These are phyloP conservation scores for Basidiobolus meristosporus DNA, from an alignment of 371 early-diverging fungal species.

Conservation along the genomic window DNA sequence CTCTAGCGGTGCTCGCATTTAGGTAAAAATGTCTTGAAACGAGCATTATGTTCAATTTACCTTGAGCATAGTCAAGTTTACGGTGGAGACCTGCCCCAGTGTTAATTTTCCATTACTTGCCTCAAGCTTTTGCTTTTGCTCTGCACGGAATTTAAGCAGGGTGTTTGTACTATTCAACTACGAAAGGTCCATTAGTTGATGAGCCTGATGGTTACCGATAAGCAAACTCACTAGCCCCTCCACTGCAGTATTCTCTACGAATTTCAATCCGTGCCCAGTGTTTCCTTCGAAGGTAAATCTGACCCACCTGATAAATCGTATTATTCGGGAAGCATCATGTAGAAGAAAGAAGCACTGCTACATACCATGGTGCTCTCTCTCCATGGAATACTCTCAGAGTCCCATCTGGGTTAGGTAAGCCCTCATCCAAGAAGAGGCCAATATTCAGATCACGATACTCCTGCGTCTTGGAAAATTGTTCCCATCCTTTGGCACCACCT, in stretches of 20 bases:
- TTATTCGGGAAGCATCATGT: background rate
- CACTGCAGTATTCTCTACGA: constrained; percentile 39
- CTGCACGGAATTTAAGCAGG: constrained; percentile 15
- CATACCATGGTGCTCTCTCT: constrained; percentile 60
- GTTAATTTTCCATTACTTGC: constrained; percentile 15
- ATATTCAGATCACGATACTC: constrained; percentile 43
- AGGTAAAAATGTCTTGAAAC: no score
- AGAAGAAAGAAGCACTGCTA: constrained; percentile 3
- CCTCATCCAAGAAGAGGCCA: constrained; percentile 68
- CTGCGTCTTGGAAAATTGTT: constrained; percentile 23
- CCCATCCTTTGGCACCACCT: constrained; percentile 59
- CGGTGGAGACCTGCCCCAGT: constrained; percentile 58
- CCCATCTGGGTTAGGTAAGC: constrained; percentile 8
- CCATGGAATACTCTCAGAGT: constrained; percentile 52
- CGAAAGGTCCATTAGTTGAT: background rate
- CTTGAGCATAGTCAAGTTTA: constrained; percentile 49
- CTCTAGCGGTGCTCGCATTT: no score
- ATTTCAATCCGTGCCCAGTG: constrained; percentile 66
- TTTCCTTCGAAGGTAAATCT: constrained; percentile 24
- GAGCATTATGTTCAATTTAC: no score
- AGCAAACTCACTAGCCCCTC: constrained; percentile 22
- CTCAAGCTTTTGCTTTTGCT: constrained; percentile 22
- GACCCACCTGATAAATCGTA: constrained; percentile 6
- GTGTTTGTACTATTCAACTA: background rate
- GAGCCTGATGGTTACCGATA: background rate